Evolutionary conservation across 768 basidiomycete species (phyloP), one percentile per base, ranked within the genome.

Genomic region (Tylopilus cervinicoccineus): DNA sequence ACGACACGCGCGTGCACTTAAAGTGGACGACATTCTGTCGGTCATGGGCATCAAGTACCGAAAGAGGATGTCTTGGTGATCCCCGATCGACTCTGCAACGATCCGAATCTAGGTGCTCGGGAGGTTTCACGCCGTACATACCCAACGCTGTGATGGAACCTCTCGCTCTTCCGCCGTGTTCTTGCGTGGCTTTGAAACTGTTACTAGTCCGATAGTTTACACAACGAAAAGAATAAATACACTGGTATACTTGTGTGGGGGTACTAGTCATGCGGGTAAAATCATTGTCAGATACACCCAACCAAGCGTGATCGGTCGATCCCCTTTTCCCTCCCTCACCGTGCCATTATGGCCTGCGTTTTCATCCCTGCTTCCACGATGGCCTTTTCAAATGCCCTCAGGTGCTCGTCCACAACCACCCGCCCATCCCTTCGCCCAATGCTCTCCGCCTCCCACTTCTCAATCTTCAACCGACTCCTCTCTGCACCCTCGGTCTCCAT

Each of bases 401-500:
- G 61, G 58, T 92, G 86, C 60, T 89, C 89, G 56, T 83, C 71
- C n/a, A 89, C 89, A 43, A 90, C 65, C 59, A 70, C 74, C 46
- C 88, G 72, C 37, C 86, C 88, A 52, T 91, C 86, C 56, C 57
- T 52, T 45, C 67, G 56, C 45, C 50, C 48, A 50, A 64, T 37
- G 22, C 79, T 49, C 68, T 65, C 86, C 8, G 79, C 75, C 60
- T 93, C 90, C 91, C 91, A 92, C 62, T 73, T 76, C 65, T 89
- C 88, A 47, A 93, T 88, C 63, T 73, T 79, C 50, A 74, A 60
- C 28, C 86, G 77, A 60, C 90, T 93, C 38, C 80, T 77, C 62
- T 93, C 90, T 33, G 88, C 90, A 53, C 83, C 87, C 55, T 93
- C 90, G 77, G 84, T 89, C 47, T 93, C 90, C 27, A 78, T 75